These are phyloP conservation scores for Fusarium austroafricanum DNA, from an alignment of 2,329 filamentous ascomycete species.

Conservation along the genomic window DNA sequence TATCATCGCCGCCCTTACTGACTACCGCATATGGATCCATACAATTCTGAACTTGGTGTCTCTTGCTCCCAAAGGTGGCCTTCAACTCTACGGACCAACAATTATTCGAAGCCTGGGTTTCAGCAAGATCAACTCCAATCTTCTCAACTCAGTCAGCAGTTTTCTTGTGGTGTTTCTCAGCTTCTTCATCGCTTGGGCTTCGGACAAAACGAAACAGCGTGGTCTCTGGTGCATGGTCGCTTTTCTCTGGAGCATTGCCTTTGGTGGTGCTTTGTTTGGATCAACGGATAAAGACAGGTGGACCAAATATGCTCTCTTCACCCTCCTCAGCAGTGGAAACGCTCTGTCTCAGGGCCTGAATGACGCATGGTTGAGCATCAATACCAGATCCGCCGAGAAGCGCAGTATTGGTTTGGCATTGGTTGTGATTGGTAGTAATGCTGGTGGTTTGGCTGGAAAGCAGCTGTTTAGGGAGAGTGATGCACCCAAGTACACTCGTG, in stretches of 20 bases:
- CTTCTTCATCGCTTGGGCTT: constrained; percentile 28
- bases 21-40: constrained; percentile 39
- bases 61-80: constrained; percentile 42
- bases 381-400: constrained; percentile 22
- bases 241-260: constrained; percentile 39
- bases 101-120: constrained; percentile 42
- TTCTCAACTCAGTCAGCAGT: constrained; percentile 39
- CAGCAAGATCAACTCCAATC: constrained; percentile 39
- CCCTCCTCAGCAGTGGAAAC: constrained; percentile 37
- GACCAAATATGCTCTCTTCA: constrained; percentile 36
- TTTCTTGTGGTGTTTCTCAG: constrained; percentile 34
- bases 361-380: constrained; percentile 44
- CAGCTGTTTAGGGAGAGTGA: constrained; percentile 41
- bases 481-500: constrained; percentile 32
- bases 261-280: constrained; percentile 31
- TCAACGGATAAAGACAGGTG: constrained; percentile 21
- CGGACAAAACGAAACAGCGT: constrained; percentile 33
- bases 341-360: constrained; percentile 39
- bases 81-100: constrained; percentile 41
- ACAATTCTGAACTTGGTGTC: constrained; percentile 35
- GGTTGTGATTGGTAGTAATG: constrained; percentile 44
- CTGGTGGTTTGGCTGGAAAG: constrained; percentile 38
- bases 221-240: constrained; percentile 38
- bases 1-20: constrained; percentile 1
- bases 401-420: constrained; percentile 40